phyloP scores from a whole-genome alignment of 306 rosid genomes.

The Acacia crassicarpa region DNA sequence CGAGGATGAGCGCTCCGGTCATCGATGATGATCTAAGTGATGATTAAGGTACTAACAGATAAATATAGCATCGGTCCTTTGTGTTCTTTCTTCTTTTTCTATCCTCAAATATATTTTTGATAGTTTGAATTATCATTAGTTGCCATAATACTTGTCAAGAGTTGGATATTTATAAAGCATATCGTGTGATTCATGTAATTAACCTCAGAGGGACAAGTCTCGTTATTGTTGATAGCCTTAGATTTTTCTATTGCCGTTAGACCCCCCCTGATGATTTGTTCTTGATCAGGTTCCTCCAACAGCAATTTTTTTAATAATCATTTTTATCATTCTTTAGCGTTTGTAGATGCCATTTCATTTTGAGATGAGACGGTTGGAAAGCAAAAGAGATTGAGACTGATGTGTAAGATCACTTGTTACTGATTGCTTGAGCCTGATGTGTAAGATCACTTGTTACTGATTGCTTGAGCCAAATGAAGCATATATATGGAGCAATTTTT shows the following conservation, averaged over 20 bases:
- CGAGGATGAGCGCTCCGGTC: slow-evolving; percentile 48
- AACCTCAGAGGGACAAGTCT: neutral
- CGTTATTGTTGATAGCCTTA: too few relatives aligned
- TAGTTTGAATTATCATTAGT: too few relatives aligned
- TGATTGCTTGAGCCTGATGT: neutral
- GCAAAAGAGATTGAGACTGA: neutral
- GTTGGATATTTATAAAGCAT: neutral
- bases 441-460: neutral
- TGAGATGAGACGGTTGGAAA: neutral
- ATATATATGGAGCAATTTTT: slow-evolving; percentile 13
- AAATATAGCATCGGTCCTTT: neutral
- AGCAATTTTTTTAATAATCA: neutral
- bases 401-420: neutral
- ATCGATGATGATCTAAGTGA: slow-evolving; percentile 71
- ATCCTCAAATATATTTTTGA: too few relatives aligned
- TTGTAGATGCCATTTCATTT: neutral
- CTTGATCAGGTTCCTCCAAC: neutral
- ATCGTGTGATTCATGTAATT: too few relatives aligned
- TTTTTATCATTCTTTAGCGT: neutral
- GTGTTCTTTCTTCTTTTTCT: neutral
- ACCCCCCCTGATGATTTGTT: neutral
- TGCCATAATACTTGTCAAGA: neutral
- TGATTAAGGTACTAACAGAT: slow-evolving; percentile 21
- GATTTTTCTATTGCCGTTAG: neutral
- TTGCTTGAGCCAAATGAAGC: slow-evolving; percentile 8